Evolutionary conservation across 495 filamentous ascomycete species (phyloP).

Genomic region (Podospora tetraspora): DNA sequence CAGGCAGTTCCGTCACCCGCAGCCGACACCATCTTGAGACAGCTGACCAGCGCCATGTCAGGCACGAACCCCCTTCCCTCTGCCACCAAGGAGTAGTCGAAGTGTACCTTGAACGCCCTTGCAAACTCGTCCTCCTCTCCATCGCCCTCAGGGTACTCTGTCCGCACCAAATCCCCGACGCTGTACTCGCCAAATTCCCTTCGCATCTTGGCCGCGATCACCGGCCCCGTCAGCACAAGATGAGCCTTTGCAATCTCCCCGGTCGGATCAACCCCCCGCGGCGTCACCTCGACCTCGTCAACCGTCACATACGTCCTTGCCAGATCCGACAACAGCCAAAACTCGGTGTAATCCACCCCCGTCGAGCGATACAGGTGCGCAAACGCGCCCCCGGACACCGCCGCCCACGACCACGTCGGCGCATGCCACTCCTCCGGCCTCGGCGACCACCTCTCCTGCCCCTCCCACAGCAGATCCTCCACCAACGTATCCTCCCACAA

Average conservation of each 20-base stretch:
- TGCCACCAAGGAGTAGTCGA: not conserved
- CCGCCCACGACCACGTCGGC: constrained; percentile 3
- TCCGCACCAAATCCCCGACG: not conserved
- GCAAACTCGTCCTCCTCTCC: not conserved
- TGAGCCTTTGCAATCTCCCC: not conserved
- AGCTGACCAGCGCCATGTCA: not conserved
- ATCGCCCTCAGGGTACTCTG: not conserved
- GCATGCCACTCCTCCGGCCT: not conserved
- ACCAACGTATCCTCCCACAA: not conserved
- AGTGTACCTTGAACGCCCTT: not conserved
- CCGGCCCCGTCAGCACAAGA: not conserved
- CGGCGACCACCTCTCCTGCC: not conserved
- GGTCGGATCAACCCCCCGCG: not conserved
- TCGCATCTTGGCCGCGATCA: not conserved
- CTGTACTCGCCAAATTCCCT: not conserved
- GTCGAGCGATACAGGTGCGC: not conserved
- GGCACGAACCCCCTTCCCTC: not conserved
- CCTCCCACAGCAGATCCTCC: not conserved
- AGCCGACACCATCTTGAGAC: not conserved
- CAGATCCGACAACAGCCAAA: not conserved
- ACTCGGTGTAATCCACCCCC: not conserved
- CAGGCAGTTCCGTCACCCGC: not conserved
- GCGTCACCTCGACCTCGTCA: not conserved
- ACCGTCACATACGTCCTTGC: not conserved
- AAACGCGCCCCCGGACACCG: not conserved